These are phyloP conservation scores for Rhizopogon vinicolor DNA, from an alignment of 768 basidiomycete species.

Conservation along the genomic window DNA sequence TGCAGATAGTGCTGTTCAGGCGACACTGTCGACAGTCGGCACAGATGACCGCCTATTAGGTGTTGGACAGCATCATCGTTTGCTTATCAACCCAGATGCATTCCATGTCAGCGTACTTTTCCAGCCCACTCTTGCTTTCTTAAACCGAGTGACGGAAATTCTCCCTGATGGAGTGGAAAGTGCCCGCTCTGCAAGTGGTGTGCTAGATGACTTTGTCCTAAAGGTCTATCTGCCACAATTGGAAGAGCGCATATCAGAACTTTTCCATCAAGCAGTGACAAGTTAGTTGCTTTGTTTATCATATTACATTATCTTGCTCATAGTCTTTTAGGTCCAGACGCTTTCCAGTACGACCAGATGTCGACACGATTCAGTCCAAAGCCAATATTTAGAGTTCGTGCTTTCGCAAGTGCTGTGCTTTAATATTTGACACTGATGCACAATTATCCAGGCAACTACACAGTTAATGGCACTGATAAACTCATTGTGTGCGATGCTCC, in stretches of 20 bases:
- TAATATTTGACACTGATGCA: conserved; percentile 1
- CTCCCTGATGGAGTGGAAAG: conserved; percentile 71
- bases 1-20: conserved; percentile 58
- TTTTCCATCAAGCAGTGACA: conserved; percentile 84
- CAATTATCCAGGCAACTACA: conserved; percentile 62
- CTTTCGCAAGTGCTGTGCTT: not conserved
- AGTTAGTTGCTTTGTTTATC: conserved; percentile 37
- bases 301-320: not conserved
- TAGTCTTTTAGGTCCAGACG: conserved; percentile 59
- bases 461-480: conserved; percentile 88
- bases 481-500: conserved; percentile 87
- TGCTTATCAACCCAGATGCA: conserved; percentile 85
- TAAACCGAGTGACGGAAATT: conserved; percentile 65
- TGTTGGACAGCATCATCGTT: conserved; percentile 74
- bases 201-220: conserved; percentile 90
- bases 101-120: conserved; percentile 96
- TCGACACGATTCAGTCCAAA: conserved; percentile 60
- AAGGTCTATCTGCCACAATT: conserved; percentile 92
- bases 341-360: conserved; percentile 78
- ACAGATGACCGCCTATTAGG: conserved; percentile 73
- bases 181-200: conserved; percentile 58
- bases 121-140: conserved; percentile 85
- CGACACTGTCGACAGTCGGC: conserved; percentile 51
- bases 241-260: conserved; percentile 84
- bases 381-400: conserved; percentile 72